Base-by-base conservation (phyloP, 1,284 basidiomycete species). In the Ganoderma sp. region DNA sequence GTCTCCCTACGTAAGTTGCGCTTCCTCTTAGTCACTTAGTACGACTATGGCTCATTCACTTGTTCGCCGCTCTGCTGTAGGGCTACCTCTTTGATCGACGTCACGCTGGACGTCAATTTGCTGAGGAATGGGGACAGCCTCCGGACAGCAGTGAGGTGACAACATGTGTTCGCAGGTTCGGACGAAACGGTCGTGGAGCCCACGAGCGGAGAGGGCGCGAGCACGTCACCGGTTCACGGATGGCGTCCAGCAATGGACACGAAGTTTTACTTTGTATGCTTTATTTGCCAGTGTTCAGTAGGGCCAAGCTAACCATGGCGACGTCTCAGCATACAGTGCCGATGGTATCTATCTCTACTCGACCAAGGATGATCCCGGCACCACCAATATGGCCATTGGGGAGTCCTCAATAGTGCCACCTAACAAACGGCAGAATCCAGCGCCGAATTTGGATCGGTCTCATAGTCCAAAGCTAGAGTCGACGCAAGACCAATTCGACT, bases 31-130 rank as follows among this genome's bases (percentile, higher is more conserved):
- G 25, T 9, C 17, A 42, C 22, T 10, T 10, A 12, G 19, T 9
- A 41, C 39, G 15, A 34, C 10, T 0, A 39, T 43, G 17, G 19
- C 22, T 52, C 1, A 41, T 14, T 34, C n/a, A 41, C 42, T 39
- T 50, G 39, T 45, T 67, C 4, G 67, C 48, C 37, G 37, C 7
- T 34, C 17, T 37, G 71, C 5, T 39, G 7, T 74, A 95, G 89
- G 96, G 93, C 0, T 96, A 92, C 79, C 85, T 98, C 1, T 97
- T 95, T 75, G 96, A 98, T 78, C 86, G 96, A 64, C 86, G 96
- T 65, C 92, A 95, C 78, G 80, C 87, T 19, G 88, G 90, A 9
- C 85, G 90, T 8, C 84, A 87, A 63, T 79, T 93, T 37, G 80
- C 84, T 67, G 85, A 85, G 65, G 89, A 94, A 73, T 96, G 94